Base-by-base conservation (phyloP, 2,329 filamentous ascomycete species). In the Coniochaeta sp. region DNA sequence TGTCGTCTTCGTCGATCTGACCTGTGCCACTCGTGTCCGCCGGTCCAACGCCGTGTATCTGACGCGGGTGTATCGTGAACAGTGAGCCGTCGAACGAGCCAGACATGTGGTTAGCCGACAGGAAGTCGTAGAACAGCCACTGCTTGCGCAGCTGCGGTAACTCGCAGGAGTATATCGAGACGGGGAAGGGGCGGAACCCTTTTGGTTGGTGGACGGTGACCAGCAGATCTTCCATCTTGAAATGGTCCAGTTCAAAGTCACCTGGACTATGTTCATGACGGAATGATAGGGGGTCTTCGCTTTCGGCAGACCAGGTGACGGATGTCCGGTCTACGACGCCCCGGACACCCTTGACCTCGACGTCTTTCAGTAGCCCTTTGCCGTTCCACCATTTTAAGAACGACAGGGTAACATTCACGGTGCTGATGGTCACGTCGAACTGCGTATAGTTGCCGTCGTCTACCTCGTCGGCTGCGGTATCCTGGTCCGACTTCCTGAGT, bases 361-460 rank as follows among this genome's bases (percentile, higher is more conserved):
- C 95, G 70, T 98, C 91, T 67, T 90, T 88, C 9, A 99, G 78
- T 6, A 96, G 81, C 0, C 95, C 95, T 73, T 93, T 97, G 24
- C 95, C 93, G 67, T 96, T 98, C 85, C 96, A 96, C 95, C 95
- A 99, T 71, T 97, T 98, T n/a, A 92, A 82, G 67, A 99, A 98
- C 0, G 95, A 99, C 28, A 99, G 74, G 0, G 93, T 98, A 47
- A 99, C 93, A 69, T 99, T 96, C 63, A 99, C 91, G 0, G 91
- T 96, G 64, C 95, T 91, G 62, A 99, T 91, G 0, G 92, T 96
- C 17, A 99, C 80, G 69, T 99, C 95, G 67, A 97, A 99, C 67
- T 99, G 95, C 0, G 93, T 97, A 72, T 98, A 99, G 70, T 99
- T 99, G 19, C 90, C 91, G 70, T 98, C 93, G 69, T 98, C 93